Conservation (phyloP, 257 asterid genomes). For the Ligustrum vulgare region DNA sequence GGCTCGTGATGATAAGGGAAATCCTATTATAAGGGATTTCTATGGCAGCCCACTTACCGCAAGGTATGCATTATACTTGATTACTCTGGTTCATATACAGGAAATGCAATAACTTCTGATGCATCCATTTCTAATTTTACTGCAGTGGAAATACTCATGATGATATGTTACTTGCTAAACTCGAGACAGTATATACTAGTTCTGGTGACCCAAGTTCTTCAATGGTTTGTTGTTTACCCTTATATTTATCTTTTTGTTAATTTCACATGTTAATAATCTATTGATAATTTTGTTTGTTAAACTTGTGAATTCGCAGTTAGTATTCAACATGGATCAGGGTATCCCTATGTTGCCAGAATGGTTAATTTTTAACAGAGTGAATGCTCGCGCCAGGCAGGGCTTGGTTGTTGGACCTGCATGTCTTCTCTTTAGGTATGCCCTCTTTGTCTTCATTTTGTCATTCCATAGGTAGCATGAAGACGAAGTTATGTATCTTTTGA, state of each 20-base stretch:
- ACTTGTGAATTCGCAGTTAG: slow-evolving; percentile 55
- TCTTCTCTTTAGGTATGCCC: slow-evolving; percentile 66
- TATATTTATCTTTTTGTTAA: slow-evolving; percentile 11
- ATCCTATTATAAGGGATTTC: slow-evolving; percentile 84
- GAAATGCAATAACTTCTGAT: not conserved
- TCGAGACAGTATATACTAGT: slow-evolving; percentile 83
- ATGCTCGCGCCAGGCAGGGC: slow-evolving; percentile 90
- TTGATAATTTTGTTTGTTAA: slow-evolving; percentile 10
- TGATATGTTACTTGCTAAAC: slow-evolving; percentile 88
- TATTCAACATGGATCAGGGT: slow-evolving; percentile 93
- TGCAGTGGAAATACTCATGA: slow-evolving; percentile 91
- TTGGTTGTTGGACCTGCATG: slow-evolving; percentile 69
- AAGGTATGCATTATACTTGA: slow-evolving; percentile 47
- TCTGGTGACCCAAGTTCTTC: slow-evolving; percentile 92
- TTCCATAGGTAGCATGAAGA: not conserved
- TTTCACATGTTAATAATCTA: slow-evolving; percentile 5
- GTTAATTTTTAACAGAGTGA: slow-evolving; percentile 81
- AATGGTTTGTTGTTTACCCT: slow-evolving; percentile 57
- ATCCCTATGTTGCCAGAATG: slow-evolving; percentile 80
- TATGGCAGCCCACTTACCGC: slow-evolving; percentile 97
- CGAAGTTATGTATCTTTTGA: not conserved
- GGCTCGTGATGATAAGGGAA: slow-evolving; percentile 88
- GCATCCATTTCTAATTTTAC: slow-evolving; percentile 17
- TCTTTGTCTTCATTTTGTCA: slow-evolving; percentile 12
- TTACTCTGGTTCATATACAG: not conserved